Conservation (phyloP, 495 filamentous ascomycete genomes). For the Talaromyces borbonicus region DNA sequence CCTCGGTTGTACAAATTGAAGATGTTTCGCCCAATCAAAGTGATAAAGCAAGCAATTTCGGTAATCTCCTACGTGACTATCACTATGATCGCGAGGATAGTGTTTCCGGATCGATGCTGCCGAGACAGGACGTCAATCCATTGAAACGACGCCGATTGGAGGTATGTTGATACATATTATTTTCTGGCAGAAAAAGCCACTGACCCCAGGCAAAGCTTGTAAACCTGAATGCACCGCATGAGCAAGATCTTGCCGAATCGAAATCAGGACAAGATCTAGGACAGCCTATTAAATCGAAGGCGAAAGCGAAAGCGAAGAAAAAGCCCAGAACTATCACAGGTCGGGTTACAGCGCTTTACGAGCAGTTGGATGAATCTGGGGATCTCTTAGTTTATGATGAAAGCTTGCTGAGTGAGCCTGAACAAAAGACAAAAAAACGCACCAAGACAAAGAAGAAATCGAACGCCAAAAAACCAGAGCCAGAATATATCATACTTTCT, state of each 20-base stretch:
- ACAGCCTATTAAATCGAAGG: not conserved
- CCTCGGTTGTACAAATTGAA: constrained; percentile 12
- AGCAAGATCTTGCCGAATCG: not conserved
- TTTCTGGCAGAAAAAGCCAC: constrained; percentile 2
- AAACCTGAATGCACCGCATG: constrained; percentile 4
- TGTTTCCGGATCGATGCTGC: constrained; percentile 5
- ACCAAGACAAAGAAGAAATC: constrained; percentile 26
- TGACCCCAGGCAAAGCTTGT: constrained; percentile 17
- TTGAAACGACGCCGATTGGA: constrained; percentile 36
- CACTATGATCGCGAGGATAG: constrained; percentile 19
- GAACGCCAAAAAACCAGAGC: constrained; percentile 30
- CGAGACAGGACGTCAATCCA: constrained; percentile 15
- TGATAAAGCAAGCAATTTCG: constrained; percentile 12
- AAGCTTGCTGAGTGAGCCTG: not conserved
- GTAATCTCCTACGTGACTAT: constrained; percentile 22
- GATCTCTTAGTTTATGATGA: not conserved
- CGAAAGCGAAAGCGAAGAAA: constrained; percentile 15
- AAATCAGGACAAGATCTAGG: not conserved
- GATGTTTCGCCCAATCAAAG: not conserved
- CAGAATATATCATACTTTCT: constrained; percentile 50
- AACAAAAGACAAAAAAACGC: constrained; percentile 14
- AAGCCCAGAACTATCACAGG: constrained; percentile 80
- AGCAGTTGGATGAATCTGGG: not conserved
- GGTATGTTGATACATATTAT: constrained; percentile 13
- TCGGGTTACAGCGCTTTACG: constrained; percentile 70